Evolutionary conservation across 148 eudicot species (phyloP).

Genomic region (Vaccinium macrocarpon): DNA sequence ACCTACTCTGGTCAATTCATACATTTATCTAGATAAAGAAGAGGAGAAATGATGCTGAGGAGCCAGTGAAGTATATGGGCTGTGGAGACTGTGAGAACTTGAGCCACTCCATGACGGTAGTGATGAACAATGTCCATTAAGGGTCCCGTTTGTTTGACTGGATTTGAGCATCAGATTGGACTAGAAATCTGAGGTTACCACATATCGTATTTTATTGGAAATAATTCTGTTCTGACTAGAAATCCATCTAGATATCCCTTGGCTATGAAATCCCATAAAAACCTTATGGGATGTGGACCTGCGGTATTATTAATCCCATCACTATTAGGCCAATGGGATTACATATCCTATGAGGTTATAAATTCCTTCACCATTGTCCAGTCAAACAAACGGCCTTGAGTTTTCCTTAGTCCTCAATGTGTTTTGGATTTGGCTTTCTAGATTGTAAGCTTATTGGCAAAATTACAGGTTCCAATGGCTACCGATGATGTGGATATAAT

Average conservation of each 20-base stretch:
- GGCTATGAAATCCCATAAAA: not conserved
- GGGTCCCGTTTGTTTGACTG: not conserved
- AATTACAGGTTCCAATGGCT: constrained; percentile 71
- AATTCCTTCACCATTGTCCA: not conserved
- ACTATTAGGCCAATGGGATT: not conserved
- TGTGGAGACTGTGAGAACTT: constrained; percentile 90
- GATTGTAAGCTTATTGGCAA: constrained; percentile 13
- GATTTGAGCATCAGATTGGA: not conserved
- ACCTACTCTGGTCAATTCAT: not conserved
- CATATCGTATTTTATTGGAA: not conserved
- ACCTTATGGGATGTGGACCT: not conserved
- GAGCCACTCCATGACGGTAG: constrained; percentile 84
- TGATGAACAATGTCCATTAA: not conserved
- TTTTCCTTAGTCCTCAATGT: not conserved
- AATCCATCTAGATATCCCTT: not conserved
- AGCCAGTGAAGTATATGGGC: constrained; percentile 94
- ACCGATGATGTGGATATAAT: constrained; percentile 80
- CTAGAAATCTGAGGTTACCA: not conserved
- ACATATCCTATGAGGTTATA: not conserved
- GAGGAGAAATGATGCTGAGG: constrained; percentile 75
- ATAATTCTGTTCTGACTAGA: not conserved
- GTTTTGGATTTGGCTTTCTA: constrained; percentile 13
- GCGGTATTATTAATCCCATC: not conserved
- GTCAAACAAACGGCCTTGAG: not conserved
- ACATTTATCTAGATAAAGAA: constrained; percentile 59